Evolutionary conservation across 305 asterid species (phyloP), one percentile per base, ranked within the genome.

Genomic region (Fraxinus greggii): DNA sequence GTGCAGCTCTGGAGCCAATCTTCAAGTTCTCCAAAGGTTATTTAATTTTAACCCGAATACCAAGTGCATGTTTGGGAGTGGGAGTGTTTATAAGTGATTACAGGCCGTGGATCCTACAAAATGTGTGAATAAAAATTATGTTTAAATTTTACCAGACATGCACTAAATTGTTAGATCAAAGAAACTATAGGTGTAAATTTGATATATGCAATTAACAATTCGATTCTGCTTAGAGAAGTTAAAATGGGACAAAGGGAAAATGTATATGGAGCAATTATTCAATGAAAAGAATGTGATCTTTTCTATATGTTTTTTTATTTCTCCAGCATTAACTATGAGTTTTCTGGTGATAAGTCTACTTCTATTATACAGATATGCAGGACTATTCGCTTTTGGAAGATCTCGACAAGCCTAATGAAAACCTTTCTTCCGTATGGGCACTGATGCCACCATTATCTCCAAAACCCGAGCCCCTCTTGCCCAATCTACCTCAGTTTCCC

Each of bases 401-500:
- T 83, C 97, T 96, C 4, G 95, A 94, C 88, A 90, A 84, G 88
- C 97, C 97, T 33, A 86, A 94, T n/a, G 95, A 93, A 82, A 90
- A 91, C 78, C 91, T 96, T 78, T 89, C 98, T 28, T 90, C 94
- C 13, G 92, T 94, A 83, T 96, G 99, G 99, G 97, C 97, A n/a
- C 81, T 94, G 90, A 88, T 92, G 91, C 98, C 98, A 28, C 91
- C 98, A 17, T 80, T 93, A 21, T 86, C 92, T 70, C 94, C 98
- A 36, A 93, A 91, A 82, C 93, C 93, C 6, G 88, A 84, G 67
- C 92, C 97, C n/a, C 63, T 88, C 78, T 77, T 86, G 54, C 93
- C 91, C 7, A 85, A 84, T 48, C 75, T 84, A 7, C 91, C 89
- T 5, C 85, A 87, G 72, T 79, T 86, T 72, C 91, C 87, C 13